Base-by-base conservation (phyloP, 805 yeast genomes). In the Saccharomyces kudriavzevii region DNA sequence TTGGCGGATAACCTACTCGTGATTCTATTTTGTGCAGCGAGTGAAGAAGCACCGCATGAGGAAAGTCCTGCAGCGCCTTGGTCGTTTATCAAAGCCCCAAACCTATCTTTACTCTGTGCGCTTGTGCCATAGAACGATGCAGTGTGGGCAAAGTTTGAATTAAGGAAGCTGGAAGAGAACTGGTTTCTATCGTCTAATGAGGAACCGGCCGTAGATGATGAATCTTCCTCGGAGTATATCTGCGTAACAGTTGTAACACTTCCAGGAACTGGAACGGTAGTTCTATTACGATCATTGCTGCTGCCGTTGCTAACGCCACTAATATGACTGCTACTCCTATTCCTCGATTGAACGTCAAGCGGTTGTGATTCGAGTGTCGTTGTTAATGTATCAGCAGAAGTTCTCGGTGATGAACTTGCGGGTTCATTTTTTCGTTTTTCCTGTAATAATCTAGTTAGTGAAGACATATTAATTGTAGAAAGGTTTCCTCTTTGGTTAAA, bases 91-190 rank as follows among this genome's bases (percentile, higher is more conserved):
- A 57, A 58, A 46, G 69, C 61, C 2, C 65, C 66, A 29, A 60
- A 55, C 9, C 61, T 52, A 5, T 62, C 64, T 30, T 59, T 58
- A 24, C 55, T 52, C 28, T 60, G 61, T 2, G 54, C 54, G 27
- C 60, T 60, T 11, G 59, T 49, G 25, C 66, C 67, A 49, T 62
- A 56, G 50, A 65, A 48, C 1, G 67, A 55, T 2, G 72, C 72
- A 6, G 73, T 70, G 50, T 70, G 72, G 5, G 73, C 73, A 47
- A 68, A 68, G 55, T 70, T 70, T 5, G 68, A 63, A 49, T 56
- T 66, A 26, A 69, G 48, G 28, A 70, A 70, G 52, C 71, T 68
- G 10, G 67, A 60, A 4, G 70, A 65, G 24, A 65, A 58, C 5
- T 54, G 55, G 17, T 43, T 26, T 26, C 35, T 35, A 10, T 47